Base-by-base conservation (phyloP, 2,329 filamentous ascomycete genomes). In the Myrmaecium sp. region DNA sequence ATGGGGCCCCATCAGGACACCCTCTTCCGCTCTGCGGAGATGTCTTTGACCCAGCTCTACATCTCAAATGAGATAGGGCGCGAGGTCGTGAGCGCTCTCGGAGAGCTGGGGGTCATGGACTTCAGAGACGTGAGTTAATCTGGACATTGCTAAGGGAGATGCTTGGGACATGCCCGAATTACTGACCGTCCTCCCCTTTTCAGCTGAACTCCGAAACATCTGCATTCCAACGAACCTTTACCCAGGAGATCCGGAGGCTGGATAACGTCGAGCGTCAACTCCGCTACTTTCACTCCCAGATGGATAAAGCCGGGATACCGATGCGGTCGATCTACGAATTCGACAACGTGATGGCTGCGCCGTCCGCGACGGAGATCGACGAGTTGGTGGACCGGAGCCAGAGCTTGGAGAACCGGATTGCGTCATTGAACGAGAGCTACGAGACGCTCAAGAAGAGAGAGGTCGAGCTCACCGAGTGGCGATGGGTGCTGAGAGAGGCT, bases 21-120 rank as follows among this genome's bases (percentile, higher is more conserved):
- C 57, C 80, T 94, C 64, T 95, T 98, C 74, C 86, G 91, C 69
- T 98, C 89, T 53, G 81, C 83, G 80, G 81, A 94, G 58, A 98
- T 98, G 89, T 94, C 83, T 68, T 77, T 98, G 76, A 92, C 92
- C 49, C 89, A 98, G 74, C 77, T 98, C 48, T 98, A 95, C 60
- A 91, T 98, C 47, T 82, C 89, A 48, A 95, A 94, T 53, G 89
- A 98, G 66, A 95, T 98, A 43, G 86, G 89, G 43, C 74, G 89
- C 50, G 91, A 98, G 62, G 86, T 94, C 44, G 84, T 95, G 36
- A 93, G 84, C 49, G 86, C 86, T 30, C 65, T 98, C 38, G 89
- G 89, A 49, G 89, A 98, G 67, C 70, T 98, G 47, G 89, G 89
- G 31, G 69, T 89, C 46, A 84, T 95, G 54, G 84, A 95, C 57